Evolutionary conservation across 805 yeast species (phyloP), one percentile per base, ranked within the genome.

Genomic region (Cyberlindnera amylophila): DNA sequence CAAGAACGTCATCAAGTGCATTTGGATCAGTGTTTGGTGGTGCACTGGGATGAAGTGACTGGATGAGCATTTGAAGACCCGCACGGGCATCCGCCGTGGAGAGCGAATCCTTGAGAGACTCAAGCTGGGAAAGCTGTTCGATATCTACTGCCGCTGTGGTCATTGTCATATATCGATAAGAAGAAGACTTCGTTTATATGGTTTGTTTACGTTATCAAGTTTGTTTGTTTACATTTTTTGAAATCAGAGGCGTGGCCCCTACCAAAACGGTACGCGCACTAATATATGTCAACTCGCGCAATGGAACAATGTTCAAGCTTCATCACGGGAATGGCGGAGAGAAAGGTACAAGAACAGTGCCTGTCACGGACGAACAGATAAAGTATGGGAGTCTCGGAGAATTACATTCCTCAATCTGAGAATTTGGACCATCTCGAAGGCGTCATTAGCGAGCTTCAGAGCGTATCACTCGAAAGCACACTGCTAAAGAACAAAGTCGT

Each of bases 1-100:
- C 69, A 69, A 72, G 57, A n/a, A 70, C 69, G 1, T 64, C 66
- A 16, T 61, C 59, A 4, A 70, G 48, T 1, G 52, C 42, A 6
- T 42, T 52, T 5, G 75, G 74, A 34, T 63, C 59, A 1, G 40
- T 18, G 29, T 39, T 27, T 10, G 6, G 9, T 13, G 45, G 41
- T 5, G 49, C 46, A 3, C 19, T 16, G 4, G 49, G 27, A 30
- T 41, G 36, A 19, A 38, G 38, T 19, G 54, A 37, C 34, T 2
- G 37, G 24, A 12, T 46, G 50, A 21, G 47, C 35, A 11, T 10
- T n/a, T 33, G 28, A 36, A 39, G 41, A 4, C 39, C 42, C 6
- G 14, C 28, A 11, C 32, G 44, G 3, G 47, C n/a, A 15, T 28
- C 31, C 10, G 38, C 31, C 2, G 36, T 29, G 8, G 44, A 32